Conservation (phyloP, 2,329 filamentous ascomycete genomes). For the Penicillium glabrum region DNA sequence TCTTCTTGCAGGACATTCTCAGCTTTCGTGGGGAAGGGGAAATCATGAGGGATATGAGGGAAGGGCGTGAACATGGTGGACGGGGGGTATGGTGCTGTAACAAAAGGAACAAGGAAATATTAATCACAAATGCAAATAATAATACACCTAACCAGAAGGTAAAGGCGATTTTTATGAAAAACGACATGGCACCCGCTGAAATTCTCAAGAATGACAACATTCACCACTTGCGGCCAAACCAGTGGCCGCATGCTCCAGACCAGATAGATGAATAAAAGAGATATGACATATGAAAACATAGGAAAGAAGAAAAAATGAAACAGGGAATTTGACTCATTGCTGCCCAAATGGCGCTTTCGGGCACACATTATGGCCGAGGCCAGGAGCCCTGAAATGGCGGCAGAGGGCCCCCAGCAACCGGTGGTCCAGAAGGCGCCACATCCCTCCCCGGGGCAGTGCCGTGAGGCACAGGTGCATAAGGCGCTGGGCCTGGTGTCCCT, state of each 20-base stretch:
- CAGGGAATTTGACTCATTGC: not conserved
- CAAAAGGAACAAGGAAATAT: not conserved
- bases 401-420: conserved; percentile 17
- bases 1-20: not conserved
- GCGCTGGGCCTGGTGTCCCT: conserved; percentile 8
- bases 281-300: conserved; percentile 2
- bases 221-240: conserved; percentile 15
- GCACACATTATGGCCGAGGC: conserved; percentile 14
- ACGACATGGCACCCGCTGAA: not conserved
- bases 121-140: conserved; percentile 9
- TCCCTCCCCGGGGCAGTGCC: conserved; percentile 1
- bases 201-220: not conserved
- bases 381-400: conserved; percentile 23
- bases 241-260: conserved; percentile 14
- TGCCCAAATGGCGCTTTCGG: not conserved
- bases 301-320: conserved; percentile 13
- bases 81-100: not conserved
- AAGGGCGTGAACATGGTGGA: not conserved
- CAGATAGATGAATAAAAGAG: not conserved
- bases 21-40: not conserved
- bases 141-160: conserved; percentile 13
- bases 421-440: conserved; percentile 8
- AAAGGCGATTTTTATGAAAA: not conserved
- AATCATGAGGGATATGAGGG: not conserved
- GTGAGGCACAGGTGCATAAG: conserved; percentile 12